Evolutionary conservation across 1,284 basidiomycete species (phyloP), one percentile per base, ranked within the genome.

Genomic region (Cutaneotrichosporon daszewskae): DNA sequence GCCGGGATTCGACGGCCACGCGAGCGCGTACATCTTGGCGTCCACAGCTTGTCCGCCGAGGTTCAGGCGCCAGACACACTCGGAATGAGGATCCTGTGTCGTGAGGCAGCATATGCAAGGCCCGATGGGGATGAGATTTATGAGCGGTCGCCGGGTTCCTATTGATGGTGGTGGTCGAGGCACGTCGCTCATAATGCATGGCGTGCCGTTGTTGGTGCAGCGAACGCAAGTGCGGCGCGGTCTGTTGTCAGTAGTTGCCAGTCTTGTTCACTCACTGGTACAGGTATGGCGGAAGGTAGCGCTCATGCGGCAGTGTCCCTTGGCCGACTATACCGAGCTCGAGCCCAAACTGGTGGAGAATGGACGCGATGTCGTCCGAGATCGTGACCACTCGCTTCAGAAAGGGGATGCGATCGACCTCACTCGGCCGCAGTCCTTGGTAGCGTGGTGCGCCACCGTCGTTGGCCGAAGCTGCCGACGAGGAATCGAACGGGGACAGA

Each of bases 341-440:
- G 8, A n/a, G 12, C 11, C 31, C 31, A n/a, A 39, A 12, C 22
- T 9, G 13, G 7, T 39, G 26, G 22, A 34, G 32, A 16, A 45
- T 39, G 1, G 17, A 7, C 12, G n/a, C n/a, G n/a, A n/a, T n/a
- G n/a, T n/a, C n/a, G n/a, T n/a, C n/a, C n/a, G n/a, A n/a, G n/a
- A n/a, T n/a, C n/a, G n/a, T n/a, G n/a, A 24, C 19, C 8, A 38
- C 13, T 5, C 43, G 37, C 10, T 10, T 24, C 12, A 45, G 43
- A 26, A 39, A 45, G 12, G 43, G 43, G 5, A 45, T 32, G 26
- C 43, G 43, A 10, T 20, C 14, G 8, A 45, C n/a, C 9, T 45
- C 37, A 1, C 17, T 16, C 9, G 43, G 43, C 8, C 20, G 25
- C 6, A 45, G 37, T n/a, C 20, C 13, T 16, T 7, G 3, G 17